Base-by-base conservation (phyloP, 208 protist genomes). In the Leishmania major region DNA sequence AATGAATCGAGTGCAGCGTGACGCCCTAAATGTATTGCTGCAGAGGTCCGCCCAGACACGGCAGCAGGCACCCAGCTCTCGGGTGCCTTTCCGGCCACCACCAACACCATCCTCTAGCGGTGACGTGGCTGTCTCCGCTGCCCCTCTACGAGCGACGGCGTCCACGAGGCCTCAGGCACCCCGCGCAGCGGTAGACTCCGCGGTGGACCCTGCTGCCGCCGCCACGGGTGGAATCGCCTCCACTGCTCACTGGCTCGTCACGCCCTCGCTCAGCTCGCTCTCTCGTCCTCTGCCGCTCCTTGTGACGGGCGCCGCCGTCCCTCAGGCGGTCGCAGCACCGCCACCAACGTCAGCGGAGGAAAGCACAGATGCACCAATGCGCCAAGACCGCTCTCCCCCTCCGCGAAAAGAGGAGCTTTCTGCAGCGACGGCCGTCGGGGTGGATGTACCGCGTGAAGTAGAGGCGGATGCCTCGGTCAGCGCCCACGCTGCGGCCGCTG, bases 1-100 rank as follows among this genome's bases (percentile, higher is more conserved):
- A 13, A 37, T 45, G 19, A n/a, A 73, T 31, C 28, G 15, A n/a
- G 62, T 25, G 60, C 37, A 73, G 49, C 40, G 64, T 25, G 62
- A 60, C 35, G 47, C 60, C 45, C 49, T 80, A 15, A 51, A 28
- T 35, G 64, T 37, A 25, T 49, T 80, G 19, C 64, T 80, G 60
- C 59, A 72, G 62, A 49, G 64, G 31, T 80, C 77, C 31, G 62
- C 64, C 28, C 77, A 72, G 77, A 2, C 45, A 47, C 43, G 77
- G 43, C 53, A 80, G 62, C 51, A 66, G 53, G 31, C 40, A 66
- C 28, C 67, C 10, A 1, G 31, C 73, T 37, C 51, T 7, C n/a
- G 1, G 72, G 13, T 51, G 31, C 49, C 60, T 43, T 62, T 3
- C 49, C n/a, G 7, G 45, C 51, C 35, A 60, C 19, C n/a, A 55